Percentiles rank a stretch among this genome's conserved stretches.
Conservation (phyloP, 352 stramenopile genomes). For the Phytopythium boreale region DNA sequence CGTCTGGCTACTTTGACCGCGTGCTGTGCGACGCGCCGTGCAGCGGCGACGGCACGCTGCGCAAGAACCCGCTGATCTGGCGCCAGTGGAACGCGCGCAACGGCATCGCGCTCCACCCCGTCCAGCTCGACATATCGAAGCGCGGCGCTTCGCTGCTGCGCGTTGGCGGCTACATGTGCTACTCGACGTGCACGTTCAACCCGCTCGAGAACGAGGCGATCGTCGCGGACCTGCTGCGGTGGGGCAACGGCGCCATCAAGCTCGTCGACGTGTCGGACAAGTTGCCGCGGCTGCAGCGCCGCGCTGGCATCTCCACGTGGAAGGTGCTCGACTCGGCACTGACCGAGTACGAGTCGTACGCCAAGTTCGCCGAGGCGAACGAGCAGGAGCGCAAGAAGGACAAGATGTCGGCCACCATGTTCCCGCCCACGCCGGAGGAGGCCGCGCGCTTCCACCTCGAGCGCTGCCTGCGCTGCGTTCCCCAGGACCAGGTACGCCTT, state of each 20-base stretch:
- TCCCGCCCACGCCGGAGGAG: conserved; percentile 85
- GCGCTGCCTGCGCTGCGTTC: conserved; percentile 95
- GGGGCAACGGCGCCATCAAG: conserved; percentile 86
- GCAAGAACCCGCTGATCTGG: conserved; percentile 98
- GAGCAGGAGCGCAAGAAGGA: conserved; percentile 68
- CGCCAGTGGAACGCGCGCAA: conserved; percentile 92
- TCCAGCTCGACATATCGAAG: conserved; percentile 96
- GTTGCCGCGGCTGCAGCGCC: conserved; percentile 81
- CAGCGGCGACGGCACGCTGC: conserved; percentile 97
- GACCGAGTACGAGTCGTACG: conserved; percentile 75
- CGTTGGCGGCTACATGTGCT: conserved; percentile 93
- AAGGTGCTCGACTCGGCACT: conserved; percentile 90
- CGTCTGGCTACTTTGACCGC: conserved; percentile 94
- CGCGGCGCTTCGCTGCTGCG: conserved; percentile 91
- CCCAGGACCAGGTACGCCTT: conserved; percentile 91
- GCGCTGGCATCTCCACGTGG: conserved; percentile 90
- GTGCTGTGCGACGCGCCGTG: conserved; percentile 98
- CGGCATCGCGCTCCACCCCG: conserved; percentile 89
- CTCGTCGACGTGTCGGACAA: conserved; percentile 88
- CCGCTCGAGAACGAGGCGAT: conserved; percentile 99
- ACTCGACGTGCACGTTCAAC: conserved; percentile 98
- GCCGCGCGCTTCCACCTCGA: conserved; percentile 81
- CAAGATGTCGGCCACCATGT: conserved; percentile 87
- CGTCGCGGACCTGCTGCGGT: conserved; percentile 94
- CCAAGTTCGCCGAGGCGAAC: conserved; percentile 52